Base-by-base conservation (phyloP, 2,329 filamentous ascomycete genomes). In the Colletotrichum sp. region DNA sequence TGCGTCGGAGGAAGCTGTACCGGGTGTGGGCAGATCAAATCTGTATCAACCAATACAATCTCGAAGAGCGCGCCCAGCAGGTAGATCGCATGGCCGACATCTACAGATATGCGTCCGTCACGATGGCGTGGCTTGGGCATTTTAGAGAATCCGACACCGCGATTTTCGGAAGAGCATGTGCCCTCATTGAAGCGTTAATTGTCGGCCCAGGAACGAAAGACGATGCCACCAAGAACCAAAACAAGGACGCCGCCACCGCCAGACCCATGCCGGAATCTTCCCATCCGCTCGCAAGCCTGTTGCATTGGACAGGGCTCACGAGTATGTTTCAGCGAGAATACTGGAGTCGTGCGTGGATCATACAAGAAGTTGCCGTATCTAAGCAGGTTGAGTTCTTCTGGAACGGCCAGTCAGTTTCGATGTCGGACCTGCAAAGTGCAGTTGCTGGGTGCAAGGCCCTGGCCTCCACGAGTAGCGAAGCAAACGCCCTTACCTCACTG, bases 141-240 rank as follows among this genome's bases (percentile, higher is more conserved):
- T 26, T 44, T 8, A 8, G 8, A 39, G 7, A 4, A 4, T 55
- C n/a, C 5, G 49, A 21, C 49, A 26, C n/a, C 16, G 21, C 49
- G n/a, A n/a, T 55, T n/a, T 55, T 15, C 49, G 4, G 10, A 55
- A 55, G 15, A 21, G 49, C 49, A 26, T 55, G 6, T 2, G 3
- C 10, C 3, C 49, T 55, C 13, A 21, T 55, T 4, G 4, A 26
- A 6, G 24, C 49, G 10, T 26, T 21, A 3, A 55, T 8, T 2
- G 13, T 9, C 7, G 24, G 1, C 1, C 4, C n/a, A 1, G 3
- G 1, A 7, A 8, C 6, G 6, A 7, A 36, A 16, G 2, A 36
- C 34, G 34, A 16, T 8, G 15, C 3, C 13, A 15, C 15, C 13
- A 36, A 16, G 34, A 5, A 4, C 34, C 13, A 36, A 24, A 24